Conservation (phyloP, 805 yeast genomes). For the Barnettozyma populi region DNA sequence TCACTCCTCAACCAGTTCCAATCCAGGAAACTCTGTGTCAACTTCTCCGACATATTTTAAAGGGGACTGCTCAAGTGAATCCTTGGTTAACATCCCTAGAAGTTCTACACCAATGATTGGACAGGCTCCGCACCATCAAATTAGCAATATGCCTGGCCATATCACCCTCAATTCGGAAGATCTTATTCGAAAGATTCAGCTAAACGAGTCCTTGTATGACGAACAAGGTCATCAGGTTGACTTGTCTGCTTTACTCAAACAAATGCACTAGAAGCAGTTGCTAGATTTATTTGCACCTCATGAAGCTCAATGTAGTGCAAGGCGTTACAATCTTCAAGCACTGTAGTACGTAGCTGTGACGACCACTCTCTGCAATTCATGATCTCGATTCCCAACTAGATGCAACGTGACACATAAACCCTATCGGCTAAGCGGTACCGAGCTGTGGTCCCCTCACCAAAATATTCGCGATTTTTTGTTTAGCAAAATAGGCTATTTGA, state of each 20-base stretch:
- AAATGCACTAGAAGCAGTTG: neutral
- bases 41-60: neutral
- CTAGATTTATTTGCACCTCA: neutral
- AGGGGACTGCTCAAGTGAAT: slow-evolving; percentile 1
- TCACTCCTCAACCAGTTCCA: neutral
- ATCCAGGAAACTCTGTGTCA: neutral
- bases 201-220: slow-evolving; percentile 4
- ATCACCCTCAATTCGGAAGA: neutral
- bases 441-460: neutral
- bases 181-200: neutral
- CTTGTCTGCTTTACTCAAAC: neutral
- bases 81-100: slow-evolving; percentile 3
- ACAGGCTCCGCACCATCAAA: neutral
- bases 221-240: slow-evolving; percentile 6
- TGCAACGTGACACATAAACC: too few species aligned
- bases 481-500: neutral
- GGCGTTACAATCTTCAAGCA: too few species aligned
- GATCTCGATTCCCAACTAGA: too few species aligned
- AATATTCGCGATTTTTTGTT: neutral
- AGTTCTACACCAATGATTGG: slow-evolving; percentile 22
- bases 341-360: neutral
- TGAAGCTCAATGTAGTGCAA: too few species aligned
- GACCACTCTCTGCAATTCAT: neutral
- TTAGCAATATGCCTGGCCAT: neutral
- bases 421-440: too few species aligned